Evolutionary conservation across 2,329 filamentous ascomycete species (phyloP), one percentile per base, ranked within the genome.

Genomic region (Fusarium verrucosum): DNA sequence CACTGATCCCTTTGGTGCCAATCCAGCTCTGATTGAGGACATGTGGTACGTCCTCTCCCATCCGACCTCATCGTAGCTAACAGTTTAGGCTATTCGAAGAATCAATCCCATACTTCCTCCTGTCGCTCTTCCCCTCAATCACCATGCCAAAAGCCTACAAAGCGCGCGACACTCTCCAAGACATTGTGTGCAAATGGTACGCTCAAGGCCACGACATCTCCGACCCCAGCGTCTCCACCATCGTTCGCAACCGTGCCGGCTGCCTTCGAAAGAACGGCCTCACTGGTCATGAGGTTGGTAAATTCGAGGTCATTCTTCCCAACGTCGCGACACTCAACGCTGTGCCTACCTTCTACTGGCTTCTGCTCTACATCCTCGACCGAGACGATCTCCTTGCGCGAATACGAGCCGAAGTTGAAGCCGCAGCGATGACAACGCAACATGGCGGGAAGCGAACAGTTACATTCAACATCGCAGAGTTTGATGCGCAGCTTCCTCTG

Each of bases 401-500:
- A 0, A 16, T 72, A 6, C 40, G 69, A n/a, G 49, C 32, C 5
- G 67, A 67, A 16, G 54, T 78, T 5, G 56, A 62, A 8, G 26
- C 3, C 3, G 41, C 59, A 35, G 55, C 36, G 13, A 22, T 28
- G 1, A 4, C 62, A 3, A 14, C 46, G 1, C 4, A 49, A 1
- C 14, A 64, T 14, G 22, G 51, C 20, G 57, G 42, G 1, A 56
- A 19, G 16, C 40, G 20, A 13, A 62, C 28, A 0, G 65, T 60
- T 3, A 72, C 65, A 3, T 71, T 84, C n/a, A 72, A 81, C 16
- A 74, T 78, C 49, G 68, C 70, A 2, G 66, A 65, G 3, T 74
- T 83, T 10, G 75, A 78, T 28, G 68, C 76, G 2, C 55, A 71
- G 7, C 79, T 79, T 42, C 80, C 81, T 0, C 69, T 83, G 7